Conservation (phyloP, 2,329 filamentous ascomycete genomes). For the Zopfia rhizophila region DNA sequence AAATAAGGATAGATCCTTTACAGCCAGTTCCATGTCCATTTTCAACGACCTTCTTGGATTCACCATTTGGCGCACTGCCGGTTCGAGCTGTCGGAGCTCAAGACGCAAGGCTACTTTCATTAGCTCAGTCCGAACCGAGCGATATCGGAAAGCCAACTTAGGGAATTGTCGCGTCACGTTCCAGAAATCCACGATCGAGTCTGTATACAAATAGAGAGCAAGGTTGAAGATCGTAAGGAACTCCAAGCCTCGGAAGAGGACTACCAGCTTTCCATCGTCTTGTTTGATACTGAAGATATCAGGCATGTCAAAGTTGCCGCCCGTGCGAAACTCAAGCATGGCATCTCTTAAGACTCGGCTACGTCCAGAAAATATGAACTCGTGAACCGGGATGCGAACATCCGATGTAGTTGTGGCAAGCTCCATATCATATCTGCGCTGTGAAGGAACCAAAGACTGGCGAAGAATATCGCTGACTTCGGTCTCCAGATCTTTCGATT, state of each 20-base stretch:
- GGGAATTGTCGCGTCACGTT: slow-evolving; percentile 76
- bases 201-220: slow-evolving; percentile 82
- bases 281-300: slow-evolving; percentile 70
- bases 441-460: slow-evolving; percentile 46
- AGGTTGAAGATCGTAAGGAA: slow-evolving; percentile 83
- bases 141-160: slow-evolving; percentile 75
- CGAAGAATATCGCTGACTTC: slow-evolving; percentile 65
- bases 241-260: slow-evolving; percentile 78
- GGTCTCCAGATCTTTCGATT: slow-evolving; percentile 72
- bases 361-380: slow-evolving; percentile 80
- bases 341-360: slow-evolving; percentile 72
- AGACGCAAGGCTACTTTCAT: slow-evolving; percentile 83
- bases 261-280: slow-evolving; percentile 61
- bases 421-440: slow-evolving; percentile 56
- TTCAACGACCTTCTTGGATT: slow-evolving; percentile 72
- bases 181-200: slow-evolving; percentile 86
- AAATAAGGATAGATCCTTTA: slow-evolving; percentile 76
- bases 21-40: slow-evolving; percentile 75
- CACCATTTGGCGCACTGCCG: slow-evolving; percentile 79
- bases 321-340: slow-evolving; percentile 67
- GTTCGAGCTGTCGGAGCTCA: slow-evolving; percentile 76
- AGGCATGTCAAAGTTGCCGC: slow-evolving; percentile 65
- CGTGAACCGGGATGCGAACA: slow-evolving; percentile 80
- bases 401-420: slow-evolving; percentile 70
- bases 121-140: slow-evolving; percentile 83